These are phyloP conservation scores for Ceratobasidium sp. DNA, from an alignment of 1,284 basidiomycete genomes.

Conservation along the genomic window DNA sequence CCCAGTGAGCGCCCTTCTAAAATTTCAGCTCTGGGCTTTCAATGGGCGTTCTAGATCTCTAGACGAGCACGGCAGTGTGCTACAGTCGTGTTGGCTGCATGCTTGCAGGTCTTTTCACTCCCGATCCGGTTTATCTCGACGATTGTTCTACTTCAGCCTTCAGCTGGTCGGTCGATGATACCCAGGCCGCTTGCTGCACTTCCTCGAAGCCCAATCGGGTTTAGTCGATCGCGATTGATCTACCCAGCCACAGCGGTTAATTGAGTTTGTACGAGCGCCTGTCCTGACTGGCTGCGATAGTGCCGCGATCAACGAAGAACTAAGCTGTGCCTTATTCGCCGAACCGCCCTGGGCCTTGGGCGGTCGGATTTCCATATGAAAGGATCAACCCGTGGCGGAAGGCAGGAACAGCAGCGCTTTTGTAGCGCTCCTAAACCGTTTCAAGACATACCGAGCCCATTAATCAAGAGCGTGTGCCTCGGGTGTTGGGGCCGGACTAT, in stretches of 20 bases:
- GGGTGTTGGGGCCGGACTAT: neutral
- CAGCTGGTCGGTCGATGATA: neutral
- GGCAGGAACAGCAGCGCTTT: neutral
- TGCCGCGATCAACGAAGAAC: neutral
- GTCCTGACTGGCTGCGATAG: neutral
- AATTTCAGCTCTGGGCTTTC: neutral
- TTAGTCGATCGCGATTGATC: neutral
- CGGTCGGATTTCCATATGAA: neutral
- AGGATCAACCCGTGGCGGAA: neutral
- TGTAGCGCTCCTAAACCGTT: neutral
- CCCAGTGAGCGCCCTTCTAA: neutral
- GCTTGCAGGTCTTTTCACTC: neutral
- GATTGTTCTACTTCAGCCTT: neutral
- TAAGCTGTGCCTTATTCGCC: conserved; percentile 1
- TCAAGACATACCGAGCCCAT: neutral
- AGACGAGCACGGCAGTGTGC: neutral
- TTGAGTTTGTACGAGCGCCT: neutral
- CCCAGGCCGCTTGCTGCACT: neutral
- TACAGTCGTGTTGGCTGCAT: neutral
- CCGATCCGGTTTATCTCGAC: neutral
- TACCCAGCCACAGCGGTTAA: conserved; percentile 4
- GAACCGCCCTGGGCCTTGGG: conserved; percentile 3
- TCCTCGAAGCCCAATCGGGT: neutral
- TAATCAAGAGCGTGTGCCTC: neutral
- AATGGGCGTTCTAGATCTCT: neutral